Conservation (phyloP, 177 flowering plant genomes). For the Vitis hybrid region DNA sequence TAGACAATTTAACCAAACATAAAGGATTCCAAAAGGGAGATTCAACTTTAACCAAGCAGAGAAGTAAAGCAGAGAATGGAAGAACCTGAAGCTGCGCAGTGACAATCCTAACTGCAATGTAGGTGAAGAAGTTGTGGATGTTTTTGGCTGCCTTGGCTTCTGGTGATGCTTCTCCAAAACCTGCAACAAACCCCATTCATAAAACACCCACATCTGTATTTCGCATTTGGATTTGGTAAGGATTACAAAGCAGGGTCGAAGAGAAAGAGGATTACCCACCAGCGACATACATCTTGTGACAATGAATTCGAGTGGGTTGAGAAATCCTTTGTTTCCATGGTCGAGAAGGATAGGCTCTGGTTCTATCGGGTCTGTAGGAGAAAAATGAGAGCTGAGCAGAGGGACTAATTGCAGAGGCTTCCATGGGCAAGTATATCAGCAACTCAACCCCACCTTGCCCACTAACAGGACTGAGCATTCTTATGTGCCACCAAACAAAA, state of each 20-base stretch:
- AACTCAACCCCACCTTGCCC: background rate
- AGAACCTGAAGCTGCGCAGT: constrained; percentile 77
- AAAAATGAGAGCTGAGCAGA: constrained; percentile 31
- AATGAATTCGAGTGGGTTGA: constrained; percentile 30
- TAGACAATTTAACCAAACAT: background rate
- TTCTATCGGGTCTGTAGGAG: constrained; percentile 25
- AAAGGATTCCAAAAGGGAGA: background rate
- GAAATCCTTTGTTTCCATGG: constrained; percentile 32
- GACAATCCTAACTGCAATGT: constrained; percentile 72
- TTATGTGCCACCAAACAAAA: too few species aligned
- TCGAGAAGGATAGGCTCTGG: constrained; percentile 23
- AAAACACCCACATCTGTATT: background rate
- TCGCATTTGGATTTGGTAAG: background rate
- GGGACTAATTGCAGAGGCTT: constrained; percentile 33
- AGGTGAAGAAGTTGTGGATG: constrained; percentile 81
- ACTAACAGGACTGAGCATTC: too few species aligned
- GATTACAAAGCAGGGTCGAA: background rate
- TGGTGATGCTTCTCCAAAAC: constrained; percentile 95
- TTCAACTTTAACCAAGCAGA: background rate
- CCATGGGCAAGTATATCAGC: constrained; percentile 29
- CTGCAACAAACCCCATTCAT: constrained; percentile 30
- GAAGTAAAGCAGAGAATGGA: background rate
- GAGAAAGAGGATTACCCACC: constrained; percentile 40
- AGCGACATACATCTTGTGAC: constrained; percentile 80
- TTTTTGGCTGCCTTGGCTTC: constrained; percentile 77